These are phyloP conservation scores for Picea sitchensis DNA, from an alignment of 75 land plant species.

Conservation along the genomic window DNA sequence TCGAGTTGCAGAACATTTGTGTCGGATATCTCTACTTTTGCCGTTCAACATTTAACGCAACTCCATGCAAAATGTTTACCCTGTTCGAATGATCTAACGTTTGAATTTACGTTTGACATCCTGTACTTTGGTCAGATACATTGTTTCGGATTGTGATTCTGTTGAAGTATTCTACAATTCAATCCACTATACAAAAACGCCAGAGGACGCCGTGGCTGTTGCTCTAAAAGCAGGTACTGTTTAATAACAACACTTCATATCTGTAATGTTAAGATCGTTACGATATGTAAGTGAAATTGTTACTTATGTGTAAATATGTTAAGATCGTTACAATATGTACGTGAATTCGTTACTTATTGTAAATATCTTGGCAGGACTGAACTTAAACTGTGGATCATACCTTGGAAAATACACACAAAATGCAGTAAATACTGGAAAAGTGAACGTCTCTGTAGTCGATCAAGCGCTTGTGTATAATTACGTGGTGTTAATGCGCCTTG, in stretches of 20 bases:
- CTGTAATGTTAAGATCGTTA: neutral
- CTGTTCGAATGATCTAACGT: neutral
- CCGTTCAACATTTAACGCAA: neutral
- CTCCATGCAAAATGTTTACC: neutral
- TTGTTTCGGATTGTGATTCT: slow-evolving; percentile 96
- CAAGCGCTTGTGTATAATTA: slow-evolving; percentile 32
- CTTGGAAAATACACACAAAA: slow-evolving; percentile 15
- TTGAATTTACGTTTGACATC: neutral
- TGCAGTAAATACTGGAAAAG: slow-evolving; percentile 25
- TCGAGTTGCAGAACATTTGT: neutral
- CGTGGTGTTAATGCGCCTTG: slow-evolving; percentile 39
- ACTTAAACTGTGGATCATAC: slow-evolving; percentile 45
- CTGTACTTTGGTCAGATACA: slow-evolving; percentile 50
- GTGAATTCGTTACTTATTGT: too few species aligned
- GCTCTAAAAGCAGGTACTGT: slow-evolving; percentile 65
- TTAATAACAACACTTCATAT: neutral
- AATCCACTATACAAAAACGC: slow-evolving; percentile 80
- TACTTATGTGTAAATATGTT: too few species aligned
- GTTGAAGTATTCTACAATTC: slow-evolving; percentile 65
- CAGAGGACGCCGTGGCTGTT: slow-evolving; percentile 87
- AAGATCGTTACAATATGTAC: too few species aligned
- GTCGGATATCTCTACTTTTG: too few species aligned
- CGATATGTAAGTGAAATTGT: too few species aligned
- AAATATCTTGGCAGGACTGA: slow-evolving; percentile 23
- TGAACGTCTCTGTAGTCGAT: slow-evolving; percentile 25